phyloP scores from a whole-genome alignment of 192 early-diverging fungal genomes.

The Fimicolochytrium jonesii region DNA sequence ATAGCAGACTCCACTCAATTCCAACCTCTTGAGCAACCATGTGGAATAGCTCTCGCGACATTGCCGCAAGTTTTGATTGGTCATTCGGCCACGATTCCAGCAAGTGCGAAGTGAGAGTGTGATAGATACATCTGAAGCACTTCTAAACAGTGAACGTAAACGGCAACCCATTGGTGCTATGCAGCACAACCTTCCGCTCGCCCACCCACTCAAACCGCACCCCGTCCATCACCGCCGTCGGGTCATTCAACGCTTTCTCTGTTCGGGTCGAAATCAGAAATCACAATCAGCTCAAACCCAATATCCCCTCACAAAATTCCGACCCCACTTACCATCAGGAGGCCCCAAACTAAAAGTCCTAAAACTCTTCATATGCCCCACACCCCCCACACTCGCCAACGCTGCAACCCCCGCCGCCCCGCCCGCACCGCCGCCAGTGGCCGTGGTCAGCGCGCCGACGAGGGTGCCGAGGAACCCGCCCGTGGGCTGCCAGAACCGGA shows the following conservation, averaged over 20 bases:
- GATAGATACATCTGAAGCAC: no score
- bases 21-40: no score
- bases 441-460: slow-evolving; percentile 36
- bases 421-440: slow-evolving; percentile 5
- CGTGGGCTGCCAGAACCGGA: slow-evolving; percentile 71
- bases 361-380: slow-evolving; percentile 46
- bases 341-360: slow-evolving; percentile 41
- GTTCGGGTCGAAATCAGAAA: not conserved
- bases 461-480: slow-evolving; percentile 70
- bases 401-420: slow-evolving; percentile 24
- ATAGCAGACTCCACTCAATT: no score
- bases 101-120: no score
- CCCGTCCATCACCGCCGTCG: slow-evolving; percentile 7
- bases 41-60: no score
- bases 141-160: slow-evolving; percentile 43
- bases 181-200: slow-evolving; percentile 40
- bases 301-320: no score
- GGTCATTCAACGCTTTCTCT: slow-evolving; percentile 9
- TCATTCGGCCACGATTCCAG: no score
- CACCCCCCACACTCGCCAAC: slow-evolving; percentile 20
- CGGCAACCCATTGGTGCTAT: slow-evolving; percentile 36
- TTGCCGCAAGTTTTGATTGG: no score
- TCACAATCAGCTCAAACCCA: not conserved
- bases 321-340: slow-evolving; percentile 29
- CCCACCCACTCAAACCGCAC: slow-evolving; percentile 43